Evolutionary conservation across 2,329 filamentous ascomycete genomes (phyloP), one percentile per base, ranked within the genome.

Genomic region (Microdochium bolleyi): DNA sequence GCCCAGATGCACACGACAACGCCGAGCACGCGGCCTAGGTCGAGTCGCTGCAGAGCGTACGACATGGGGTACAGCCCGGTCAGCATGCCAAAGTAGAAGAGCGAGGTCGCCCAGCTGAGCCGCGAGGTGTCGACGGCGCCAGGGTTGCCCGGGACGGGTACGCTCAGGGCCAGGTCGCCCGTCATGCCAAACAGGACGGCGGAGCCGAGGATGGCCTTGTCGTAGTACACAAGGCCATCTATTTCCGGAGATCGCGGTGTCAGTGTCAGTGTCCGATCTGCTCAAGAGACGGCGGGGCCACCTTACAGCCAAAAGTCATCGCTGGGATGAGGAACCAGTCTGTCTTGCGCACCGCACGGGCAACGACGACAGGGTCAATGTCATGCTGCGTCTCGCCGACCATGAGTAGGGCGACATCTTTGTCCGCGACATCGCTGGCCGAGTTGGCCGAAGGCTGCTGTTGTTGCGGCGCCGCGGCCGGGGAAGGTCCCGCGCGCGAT

Each of bases 31-130:
- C 77, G 75, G n/a, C 83, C 79, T 1, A 82, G 74, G 54, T 82
- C 73, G 70, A 89, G 87, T 21, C 80, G 79, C 65, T 91, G 87
- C 1, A 89, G 72, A 0, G 80, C 72, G 55, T 86, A 88, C 0
- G 84, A 85, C 79, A 89, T 83, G 1, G 87, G 87, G 56, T 89
- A 90, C 2, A 88, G 71, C 0, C 87, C 87, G 0, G 79, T 82
- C 2, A 92, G 75, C 85, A 88, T 88, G 37, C 87, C 87, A 58
- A 91, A 89, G 71, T 90, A 91, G 71, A 91, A 90, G 61, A 89
- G 74, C 0, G 85, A 89, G 0, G 86, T 90, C 2, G 87, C 87
- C 87, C 87, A 91, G 58, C 79, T 84, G 25, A 91, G 77, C 11
- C 87, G 78, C 0, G 79, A 76, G 0, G 88, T 90, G 62, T 87